These are phyloP conservation scores for Rugonectria rugulosa DNA, from an alignment of 2,329 filamentous ascomycete genomes.

Conservation along the genomic window DNA sequence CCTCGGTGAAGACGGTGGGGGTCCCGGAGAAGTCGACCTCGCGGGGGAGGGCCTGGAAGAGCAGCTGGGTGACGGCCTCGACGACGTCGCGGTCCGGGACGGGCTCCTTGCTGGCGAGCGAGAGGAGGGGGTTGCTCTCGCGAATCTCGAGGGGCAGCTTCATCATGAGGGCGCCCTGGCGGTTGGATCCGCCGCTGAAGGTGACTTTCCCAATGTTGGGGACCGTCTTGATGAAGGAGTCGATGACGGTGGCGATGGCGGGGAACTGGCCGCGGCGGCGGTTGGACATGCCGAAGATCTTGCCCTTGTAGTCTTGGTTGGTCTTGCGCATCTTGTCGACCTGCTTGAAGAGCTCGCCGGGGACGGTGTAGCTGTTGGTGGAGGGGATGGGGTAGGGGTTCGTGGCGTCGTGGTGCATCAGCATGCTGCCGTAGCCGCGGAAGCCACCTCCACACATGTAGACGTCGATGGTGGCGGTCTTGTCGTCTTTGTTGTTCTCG, in stretches of 20 bases:
- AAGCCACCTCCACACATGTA: constrained; percentile 93
- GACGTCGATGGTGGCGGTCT: constrained; percentile 64
- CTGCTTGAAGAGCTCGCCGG: constrained; percentile 65
- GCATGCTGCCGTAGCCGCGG: constrained; percentile 86
- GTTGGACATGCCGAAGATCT: constrained; percentile 81
- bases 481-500: constrained; percentile 43
- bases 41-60: constrained; percentile 53
- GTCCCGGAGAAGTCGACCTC: constrained; percentile 45
- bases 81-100: constrained; percentile 41
- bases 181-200: constrained; percentile 88
- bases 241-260: constrained; percentile 82
- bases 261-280: constrained; percentile 82
- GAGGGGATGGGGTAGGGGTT: constrained; percentile 84
- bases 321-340: constrained; percentile 59
- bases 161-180: constrained; percentile 83
- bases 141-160: constrained; percentile 67
- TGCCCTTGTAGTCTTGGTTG: constrained; percentile 59
- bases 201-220: constrained; percentile 76
- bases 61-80: constrained; percentile 46
- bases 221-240: constrained; percentile 73
- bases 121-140: constrained; percentile 68
- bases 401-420: constrained; percentile 79
- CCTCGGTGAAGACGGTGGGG: constrained; percentile 52
- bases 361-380: constrained; percentile 79
- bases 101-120: constrained; percentile 39